phyloP scores from a whole-genome alignment of 345 rosid species.

The Hypericum androsaemum region DNA sequence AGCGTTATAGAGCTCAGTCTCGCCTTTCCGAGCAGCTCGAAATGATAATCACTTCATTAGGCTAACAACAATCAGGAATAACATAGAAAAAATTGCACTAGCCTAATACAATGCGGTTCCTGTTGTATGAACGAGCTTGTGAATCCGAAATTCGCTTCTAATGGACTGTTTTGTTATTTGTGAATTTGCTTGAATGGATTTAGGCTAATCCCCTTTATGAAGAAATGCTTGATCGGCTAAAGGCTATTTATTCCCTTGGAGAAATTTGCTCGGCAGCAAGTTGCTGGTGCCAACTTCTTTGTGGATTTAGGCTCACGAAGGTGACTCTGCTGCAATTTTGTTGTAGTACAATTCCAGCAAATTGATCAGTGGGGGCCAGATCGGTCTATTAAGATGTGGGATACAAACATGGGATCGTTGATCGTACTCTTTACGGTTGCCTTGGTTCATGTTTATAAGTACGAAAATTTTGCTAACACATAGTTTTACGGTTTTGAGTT shows the following conservation, averaged over 20 bases:
- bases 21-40: slow-evolving; percentile 82
- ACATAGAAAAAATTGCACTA: too few species aligned
- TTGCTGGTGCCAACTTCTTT: slow-evolving; percentile 82
- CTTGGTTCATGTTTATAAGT: too few species aligned
- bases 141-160: not conserved
- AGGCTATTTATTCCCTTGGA: slow-evolving; percentile 81
- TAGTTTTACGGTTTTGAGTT: too few species aligned
- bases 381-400: slow-evolving; percentile 82
- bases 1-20: slow-evolving; percentile 87
- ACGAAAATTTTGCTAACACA: too few species aligned
- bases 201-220: slow-evolving; percentile 87
- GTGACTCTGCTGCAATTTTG: slow-evolving; percentile 78
- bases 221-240: slow-evolving; percentile 77
- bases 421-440: slow-evolving; percentile 57
- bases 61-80: too few species aligned
- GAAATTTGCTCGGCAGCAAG: slow-evolving; percentile 81
- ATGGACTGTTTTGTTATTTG: slow-evolving; percentile 10
- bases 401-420: slow-evolving; percentile 58
- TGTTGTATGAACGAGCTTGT: not conserved
- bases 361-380: slow-evolving; percentile 88
- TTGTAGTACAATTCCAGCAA: slow-evolving; percentile 70
- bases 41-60: slow-evolving; percentile 86
- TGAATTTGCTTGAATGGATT: not conserved
- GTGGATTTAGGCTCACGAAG: slow-evolving; percentile 85
- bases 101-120: slow-evolving; percentile 16